Percentiles rank a stretch among this genome's conserved stretches.
Conservation (phyloP, 129 eudicot genomes). For the Lactuca saligna region DNA sequence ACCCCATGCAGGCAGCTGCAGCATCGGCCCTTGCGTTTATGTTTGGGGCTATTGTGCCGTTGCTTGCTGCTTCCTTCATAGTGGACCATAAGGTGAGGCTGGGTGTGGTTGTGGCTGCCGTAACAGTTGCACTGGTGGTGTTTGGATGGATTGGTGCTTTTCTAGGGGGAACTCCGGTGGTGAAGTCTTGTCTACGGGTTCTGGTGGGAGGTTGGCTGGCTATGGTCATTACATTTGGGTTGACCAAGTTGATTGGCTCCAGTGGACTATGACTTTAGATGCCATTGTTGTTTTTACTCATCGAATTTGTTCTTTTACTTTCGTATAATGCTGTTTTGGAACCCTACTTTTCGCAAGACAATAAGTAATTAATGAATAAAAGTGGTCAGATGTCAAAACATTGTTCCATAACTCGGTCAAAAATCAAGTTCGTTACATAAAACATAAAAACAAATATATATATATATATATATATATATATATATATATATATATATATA, state of each 20-base stretch:
- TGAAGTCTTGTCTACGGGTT: constrained; percentile 39
- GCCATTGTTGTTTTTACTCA: not conserved
- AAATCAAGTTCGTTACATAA: not conserved
- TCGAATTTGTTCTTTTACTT: not conserved
- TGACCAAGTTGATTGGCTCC: constrained; percentile 42
- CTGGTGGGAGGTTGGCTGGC: constrained; percentile 49
- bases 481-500: too few relatives aligned
- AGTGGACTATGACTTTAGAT: constrained; percentile 15
- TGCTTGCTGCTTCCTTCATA: constrained; percentile 39
- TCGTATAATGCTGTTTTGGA: not conserved
- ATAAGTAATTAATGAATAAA: not conserved
- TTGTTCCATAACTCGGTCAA: not conserved
- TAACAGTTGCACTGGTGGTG: constrained; percentile 29
- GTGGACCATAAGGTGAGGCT: constrained; percentile 34
- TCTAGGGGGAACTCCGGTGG: constrained; percentile 35
- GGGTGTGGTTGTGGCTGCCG: constrained; percentile 39
- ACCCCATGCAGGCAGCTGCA: constrained; percentile 43
- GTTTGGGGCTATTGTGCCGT: constrained; percentile 42
- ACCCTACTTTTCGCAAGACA: not conserved
- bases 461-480: too few relatives aligned
- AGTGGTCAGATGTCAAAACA: too few relatives aligned
- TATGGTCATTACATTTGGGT: constrained; percentile 42
- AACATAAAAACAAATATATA: too few relatives aligned
- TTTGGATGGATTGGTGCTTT: constrained; percentile 41
- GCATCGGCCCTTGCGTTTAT: constrained; percentile 42